Percentiles rank a stretch among this genome's conserved stretches.
Evolutionary conservation across 2,329 filamentous ascomycete species (phyloP).

Genomic region (Bertia moriformis): DNA sequence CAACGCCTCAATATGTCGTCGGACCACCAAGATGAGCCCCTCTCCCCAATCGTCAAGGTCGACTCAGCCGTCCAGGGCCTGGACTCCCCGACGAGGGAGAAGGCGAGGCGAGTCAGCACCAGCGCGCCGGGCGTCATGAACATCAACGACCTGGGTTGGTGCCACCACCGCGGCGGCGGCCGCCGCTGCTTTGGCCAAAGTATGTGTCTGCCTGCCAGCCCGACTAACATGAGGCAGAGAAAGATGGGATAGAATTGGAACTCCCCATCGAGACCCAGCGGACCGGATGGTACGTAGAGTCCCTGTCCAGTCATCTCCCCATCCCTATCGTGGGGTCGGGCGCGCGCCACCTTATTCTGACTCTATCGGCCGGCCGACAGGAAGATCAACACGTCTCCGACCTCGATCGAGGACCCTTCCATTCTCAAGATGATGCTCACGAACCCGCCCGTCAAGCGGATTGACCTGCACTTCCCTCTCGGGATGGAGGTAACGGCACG

Average conservation of each 20-base stretch:
- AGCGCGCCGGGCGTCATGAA: not conserved
- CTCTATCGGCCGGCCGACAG: too few relatives aligned
- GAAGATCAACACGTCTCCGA: conserved; percentile 84
- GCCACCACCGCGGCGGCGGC: too few relatives aligned
- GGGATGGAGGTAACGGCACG: conserved; percentile 78
- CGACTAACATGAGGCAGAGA: not conserved
- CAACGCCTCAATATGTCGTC: too few relatives aligned
- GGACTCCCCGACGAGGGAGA: not conserved
- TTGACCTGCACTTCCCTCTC: conserved; percentile 81
- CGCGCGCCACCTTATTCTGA: too few relatives aligned
- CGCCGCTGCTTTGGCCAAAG: too few relatives aligned
- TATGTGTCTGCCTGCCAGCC: not conserved
- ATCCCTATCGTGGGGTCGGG: too few relatives aligned
- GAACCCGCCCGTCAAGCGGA: conserved; percentile 76
- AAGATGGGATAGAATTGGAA: not conserved
- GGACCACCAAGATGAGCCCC: too few relatives aligned
- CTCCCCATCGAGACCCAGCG: not conserved
- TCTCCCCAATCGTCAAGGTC: not conserved
- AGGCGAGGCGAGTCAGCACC: not conserved
- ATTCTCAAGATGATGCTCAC: conserved; percentile 70
- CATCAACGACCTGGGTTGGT: not conserved
- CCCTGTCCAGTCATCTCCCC: too few relatives aligned
- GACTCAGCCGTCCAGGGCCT: not conserved
- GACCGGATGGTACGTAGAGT: not conserved
- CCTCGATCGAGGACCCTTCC: conserved; percentile 67